Conservation (phyloP, 2,329 filamentous ascomycete species). For the Cytospora paraplurivora region DNA sequence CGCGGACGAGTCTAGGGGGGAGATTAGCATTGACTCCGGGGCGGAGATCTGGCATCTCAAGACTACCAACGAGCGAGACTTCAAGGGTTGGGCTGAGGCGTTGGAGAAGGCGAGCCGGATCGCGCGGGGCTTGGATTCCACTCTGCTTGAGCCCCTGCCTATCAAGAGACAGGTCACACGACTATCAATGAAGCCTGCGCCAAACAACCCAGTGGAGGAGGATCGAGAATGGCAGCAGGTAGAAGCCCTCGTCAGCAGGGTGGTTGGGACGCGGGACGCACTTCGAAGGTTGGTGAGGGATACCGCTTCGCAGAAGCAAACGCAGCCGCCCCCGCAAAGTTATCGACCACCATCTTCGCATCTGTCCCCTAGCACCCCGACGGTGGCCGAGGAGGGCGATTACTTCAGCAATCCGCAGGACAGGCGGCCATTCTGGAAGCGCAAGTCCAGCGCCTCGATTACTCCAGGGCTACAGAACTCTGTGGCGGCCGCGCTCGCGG, state of each 20-base stretch:
- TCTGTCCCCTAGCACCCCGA: conserved; percentile 45
- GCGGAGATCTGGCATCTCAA: conserved; percentile 96
- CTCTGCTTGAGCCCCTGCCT: conserved; percentile 32
- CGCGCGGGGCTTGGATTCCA: conserved; percentile 55
- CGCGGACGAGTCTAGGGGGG: conserved; percentile 81
- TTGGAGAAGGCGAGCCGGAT: conserved; percentile 78
- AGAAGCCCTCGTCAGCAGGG: conserved; percentile 80
- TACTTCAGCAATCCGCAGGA: conserved; percentile 57
- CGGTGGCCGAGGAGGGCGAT: conserved; percentile 51
- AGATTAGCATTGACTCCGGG: conserved; percentile 95
- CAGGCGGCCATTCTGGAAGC: conserved; percentile 85
- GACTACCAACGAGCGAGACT: conserved; percentile 81
- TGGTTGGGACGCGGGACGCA: conserved; percentile 86
- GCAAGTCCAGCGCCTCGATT: conserved; percentile 68
- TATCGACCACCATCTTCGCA: conserved; percentile 41
- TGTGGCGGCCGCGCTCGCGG: conserved; percentile 44
- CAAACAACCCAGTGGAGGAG: conserved; percentile 54
- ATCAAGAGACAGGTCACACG: conserved; percentile 29
- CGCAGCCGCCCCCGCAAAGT: conserved; percentile 50
- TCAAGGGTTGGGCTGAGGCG: conserved; percentile 82
- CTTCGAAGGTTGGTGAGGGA: conserved; percentile 84
- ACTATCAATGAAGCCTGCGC: conserved; percentile 34
- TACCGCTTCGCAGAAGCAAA: conserved; percentile 66
- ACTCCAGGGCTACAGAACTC: conserved; percentile 45
- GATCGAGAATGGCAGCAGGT: conserved; percentile 86